A percentile compares a stretch with the other conserved stretches of the same genome.
Evolutionary conservation across 169 alveolate species (phyloP).

Genomic region (Plasmodium malariae): DNA sequence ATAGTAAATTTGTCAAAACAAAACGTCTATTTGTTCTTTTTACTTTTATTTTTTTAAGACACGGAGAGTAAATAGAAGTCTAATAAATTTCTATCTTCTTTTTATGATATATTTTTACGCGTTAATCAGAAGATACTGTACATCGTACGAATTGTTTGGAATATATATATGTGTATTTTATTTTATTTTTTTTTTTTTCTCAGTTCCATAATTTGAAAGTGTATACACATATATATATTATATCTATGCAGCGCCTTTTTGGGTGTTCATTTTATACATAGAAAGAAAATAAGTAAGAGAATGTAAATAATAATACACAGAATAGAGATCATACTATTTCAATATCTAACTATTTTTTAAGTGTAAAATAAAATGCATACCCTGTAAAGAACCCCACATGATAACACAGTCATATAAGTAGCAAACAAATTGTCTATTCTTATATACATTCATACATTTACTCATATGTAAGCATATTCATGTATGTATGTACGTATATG

Average conservation of each 20-base stretch:
- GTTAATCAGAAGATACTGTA: neutral
- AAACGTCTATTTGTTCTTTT: neutral
- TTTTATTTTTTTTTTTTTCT: neutral
- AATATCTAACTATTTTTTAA: too few species aligned
- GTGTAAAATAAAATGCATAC: too few species aligned
- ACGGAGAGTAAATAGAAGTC: neutral
- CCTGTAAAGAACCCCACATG: too few species aligned
- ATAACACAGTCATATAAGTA: too few species aligned
- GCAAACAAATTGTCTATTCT: too few species aligned
- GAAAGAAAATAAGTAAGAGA: neutral
- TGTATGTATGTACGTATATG: neutral
- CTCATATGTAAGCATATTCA: neutral
- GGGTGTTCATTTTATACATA: neutral
- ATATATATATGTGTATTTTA: too few species aligned
- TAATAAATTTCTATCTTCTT: neutral
- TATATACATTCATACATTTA: neutral
- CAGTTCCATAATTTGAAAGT: neutral
- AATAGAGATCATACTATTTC: neutral
- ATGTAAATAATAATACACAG: neutral
- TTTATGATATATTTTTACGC: neutral
- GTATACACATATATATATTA: too few species aligned
- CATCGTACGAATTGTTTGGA: neutral
- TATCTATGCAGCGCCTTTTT: neutral
- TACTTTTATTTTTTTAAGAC: neutral
- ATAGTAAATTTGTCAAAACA: neutral